Conservation (phyloP, 805 yeast genomes). For the Wickerhamiella kazuoi region DNA sequence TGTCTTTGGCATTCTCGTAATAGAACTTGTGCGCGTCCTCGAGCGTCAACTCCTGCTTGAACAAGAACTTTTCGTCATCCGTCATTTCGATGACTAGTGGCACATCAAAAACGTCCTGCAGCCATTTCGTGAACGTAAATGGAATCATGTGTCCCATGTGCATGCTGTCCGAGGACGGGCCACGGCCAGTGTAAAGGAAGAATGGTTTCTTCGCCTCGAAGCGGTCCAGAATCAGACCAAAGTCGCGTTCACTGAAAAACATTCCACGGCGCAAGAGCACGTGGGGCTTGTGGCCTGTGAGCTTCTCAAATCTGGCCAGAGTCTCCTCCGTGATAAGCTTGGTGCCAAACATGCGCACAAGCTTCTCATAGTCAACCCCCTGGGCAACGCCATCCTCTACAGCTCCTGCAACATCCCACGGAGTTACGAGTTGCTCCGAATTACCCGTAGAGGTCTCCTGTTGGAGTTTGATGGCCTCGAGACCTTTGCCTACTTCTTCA, state of each 20-base stretch:
- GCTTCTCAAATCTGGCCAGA: constrained; percentile 51
- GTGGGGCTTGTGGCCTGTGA: constrained; percentile 87
- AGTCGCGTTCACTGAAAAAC: constrained; percentile 70
- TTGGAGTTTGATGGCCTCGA: constrained; percentile 20
- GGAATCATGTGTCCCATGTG: constrained; percentile 97
- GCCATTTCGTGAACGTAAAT: constrained; percentile 89
- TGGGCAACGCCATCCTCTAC: constrained; percentile 87
- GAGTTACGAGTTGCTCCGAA: constrained; percentile 47
- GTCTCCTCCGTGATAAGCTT: constrained; percentile 50
- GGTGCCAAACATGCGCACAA: constrained; percentile 79
- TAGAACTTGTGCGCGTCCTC: constrained; percentile 74
- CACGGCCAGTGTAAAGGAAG: constrained; percentile 92
- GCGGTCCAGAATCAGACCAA: constrained; percentile 52
- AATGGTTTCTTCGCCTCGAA: constrained; percentile 93
- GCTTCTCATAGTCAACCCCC: constrained; percentile 79
- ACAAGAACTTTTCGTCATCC: constrained; percentile 92
- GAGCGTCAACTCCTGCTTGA: constrained; percentile 77
- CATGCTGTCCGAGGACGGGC: constrained; percentile 87
- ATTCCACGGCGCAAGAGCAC: constrained; percentile 77
- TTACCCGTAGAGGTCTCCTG: background rate
- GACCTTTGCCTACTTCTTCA: constrained; percentile 43
- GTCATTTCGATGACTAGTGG: constrained; percentile 87
- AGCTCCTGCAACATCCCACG: constrained; percentile 99
- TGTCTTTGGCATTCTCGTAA: constrained; percentile 73
- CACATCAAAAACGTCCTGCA: constrained; percentile 92